These are phyloP conservation scores for Lentinula edodes DNA, from an alignment of 768 basidiomycete genomes.

Conservation along the genomic window DNA sequence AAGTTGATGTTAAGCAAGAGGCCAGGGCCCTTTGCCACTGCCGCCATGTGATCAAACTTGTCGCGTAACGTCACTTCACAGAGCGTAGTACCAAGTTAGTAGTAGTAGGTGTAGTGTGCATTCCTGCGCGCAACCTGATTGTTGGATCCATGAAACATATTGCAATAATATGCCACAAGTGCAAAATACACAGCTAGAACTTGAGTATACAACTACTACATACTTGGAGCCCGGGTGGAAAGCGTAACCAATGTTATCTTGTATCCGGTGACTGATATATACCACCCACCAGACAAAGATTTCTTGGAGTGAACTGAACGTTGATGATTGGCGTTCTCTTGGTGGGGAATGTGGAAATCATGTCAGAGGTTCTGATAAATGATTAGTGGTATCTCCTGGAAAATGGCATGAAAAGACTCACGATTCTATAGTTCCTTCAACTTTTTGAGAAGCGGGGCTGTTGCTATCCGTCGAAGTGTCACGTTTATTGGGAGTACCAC, in stretches of 20 bases:
- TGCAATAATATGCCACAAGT: too few relatives aligned
- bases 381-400: not conserved
- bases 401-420: conserved; percentile 31
- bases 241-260: conserved; percentile 24
- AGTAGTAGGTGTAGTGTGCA: not conserved
- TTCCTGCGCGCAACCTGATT: not conserved
- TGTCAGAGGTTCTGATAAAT: conserved; percentile 57
- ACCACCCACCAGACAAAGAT: conserved; percentile 87
- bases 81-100: not conserved
- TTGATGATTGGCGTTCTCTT: conserved; percentile 93
- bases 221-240: too few relatives aligned
- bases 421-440: conserved; percentile 66
- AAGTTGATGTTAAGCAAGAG: not conserved
- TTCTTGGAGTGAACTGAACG: conserved; percentile 91
- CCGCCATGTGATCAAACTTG: not conserved
- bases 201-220: not conserved
- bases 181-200: too few relatives aligned
- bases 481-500: conserved; percentile 57
- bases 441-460: conserved; percentile 22
- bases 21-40: not conserved
- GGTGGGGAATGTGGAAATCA: conserved; percentile 88
- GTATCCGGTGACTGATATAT: conserved; percentile 58
- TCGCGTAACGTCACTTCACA: not conserved
- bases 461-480: conserved; percentile 39
- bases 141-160: too few relatives aligned